These are phyloP conservation scores for Aspergillus cavernicola DNA, from an alignment of 495 filamentous ascomycete genomes.

Conservation along the genomic window DNA sequence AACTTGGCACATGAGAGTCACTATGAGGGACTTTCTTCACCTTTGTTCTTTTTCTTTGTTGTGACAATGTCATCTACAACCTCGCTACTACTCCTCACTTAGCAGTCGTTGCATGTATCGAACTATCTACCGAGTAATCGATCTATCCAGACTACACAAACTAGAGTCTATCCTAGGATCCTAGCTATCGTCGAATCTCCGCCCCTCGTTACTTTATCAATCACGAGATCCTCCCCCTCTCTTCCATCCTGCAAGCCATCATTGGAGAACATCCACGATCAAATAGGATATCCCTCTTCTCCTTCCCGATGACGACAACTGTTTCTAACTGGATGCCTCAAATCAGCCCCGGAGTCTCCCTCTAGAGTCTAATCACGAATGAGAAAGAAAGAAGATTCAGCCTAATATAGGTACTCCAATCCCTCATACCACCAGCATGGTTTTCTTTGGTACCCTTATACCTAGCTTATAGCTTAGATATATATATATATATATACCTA, in stretches of 20 bases:
- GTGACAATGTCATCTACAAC: neutral
- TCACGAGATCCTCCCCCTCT: neutral
- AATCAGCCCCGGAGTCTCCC: no score
- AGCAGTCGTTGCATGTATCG: no score
- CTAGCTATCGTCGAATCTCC: neutral
- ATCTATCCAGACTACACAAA: no score
- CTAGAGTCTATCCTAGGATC: neutral
- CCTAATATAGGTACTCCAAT: constrained; percentile 2
- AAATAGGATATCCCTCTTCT: neutral
- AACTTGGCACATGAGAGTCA: constrained; percentile 10
- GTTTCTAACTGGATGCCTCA: neutral
- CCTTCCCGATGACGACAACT: neutral
- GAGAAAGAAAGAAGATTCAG: no score
- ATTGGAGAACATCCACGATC: neutral
- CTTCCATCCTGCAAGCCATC: neutral
- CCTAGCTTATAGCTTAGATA: no score
- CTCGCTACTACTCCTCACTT: no score
- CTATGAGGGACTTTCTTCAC: constrained; percentile 2
- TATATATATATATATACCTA: no score
- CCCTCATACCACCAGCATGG: neutral
- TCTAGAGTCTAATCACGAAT: no score
- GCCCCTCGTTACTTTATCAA: neutral
- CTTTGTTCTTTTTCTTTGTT: neutral
- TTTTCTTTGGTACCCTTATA: neutral
- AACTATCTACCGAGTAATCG: no score